A percentile compares a stretch with the other conserved stretches of the same genome.
These are phyloP conservation scores for Pleurotus djamor DNA, from an alignment of 768 basidiomycete genomes.

Conservation along the genomic window DNA sequence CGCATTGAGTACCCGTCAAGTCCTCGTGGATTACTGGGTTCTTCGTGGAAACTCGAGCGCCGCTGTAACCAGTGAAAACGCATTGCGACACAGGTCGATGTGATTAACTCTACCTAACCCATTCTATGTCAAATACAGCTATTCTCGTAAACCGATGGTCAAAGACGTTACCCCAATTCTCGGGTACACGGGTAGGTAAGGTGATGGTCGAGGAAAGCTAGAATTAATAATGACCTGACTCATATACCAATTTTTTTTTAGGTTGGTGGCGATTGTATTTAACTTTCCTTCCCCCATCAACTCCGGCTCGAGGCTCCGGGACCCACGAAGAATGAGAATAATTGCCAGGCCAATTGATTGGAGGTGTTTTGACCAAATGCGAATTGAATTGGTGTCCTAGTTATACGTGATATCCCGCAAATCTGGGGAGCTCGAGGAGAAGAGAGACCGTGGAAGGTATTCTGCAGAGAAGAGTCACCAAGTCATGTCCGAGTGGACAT, in stretches of 20 bases:
- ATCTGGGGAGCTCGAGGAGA: not conserved
- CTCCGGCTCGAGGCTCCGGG: constrained; percentile 7
- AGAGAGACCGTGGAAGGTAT: not conserved
- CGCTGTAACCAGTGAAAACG: not conserved
- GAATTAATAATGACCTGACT: no score
- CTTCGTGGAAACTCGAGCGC: not conserved
- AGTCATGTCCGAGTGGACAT: no score
- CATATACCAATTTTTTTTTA: not conserved
- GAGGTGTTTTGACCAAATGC: not conserved
- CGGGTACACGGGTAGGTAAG: not conserved
- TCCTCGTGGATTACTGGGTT: not conserved
- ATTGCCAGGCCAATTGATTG: not conserved
- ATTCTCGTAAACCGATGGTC: constrained; percentile 1
- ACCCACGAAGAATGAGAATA: not conserved
- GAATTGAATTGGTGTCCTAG: not conserved
- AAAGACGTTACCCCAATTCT: not conserved
- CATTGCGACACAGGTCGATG: not conserved
- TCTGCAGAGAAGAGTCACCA: no score
- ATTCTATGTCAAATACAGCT: constrained; percentile 8
- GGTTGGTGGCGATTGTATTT: not conserved
- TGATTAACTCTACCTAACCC: not conserved
- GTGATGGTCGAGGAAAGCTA: not conserved
- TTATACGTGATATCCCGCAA: constrained; percentile 6
- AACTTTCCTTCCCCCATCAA: not conserved
- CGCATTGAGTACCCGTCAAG: not conserved